These are phyloP conservation scores for Blastomyces silverae DNA, from an alignment of 2,329 filamentous ascomycete species.

Conservation along the genomic window DNA sequence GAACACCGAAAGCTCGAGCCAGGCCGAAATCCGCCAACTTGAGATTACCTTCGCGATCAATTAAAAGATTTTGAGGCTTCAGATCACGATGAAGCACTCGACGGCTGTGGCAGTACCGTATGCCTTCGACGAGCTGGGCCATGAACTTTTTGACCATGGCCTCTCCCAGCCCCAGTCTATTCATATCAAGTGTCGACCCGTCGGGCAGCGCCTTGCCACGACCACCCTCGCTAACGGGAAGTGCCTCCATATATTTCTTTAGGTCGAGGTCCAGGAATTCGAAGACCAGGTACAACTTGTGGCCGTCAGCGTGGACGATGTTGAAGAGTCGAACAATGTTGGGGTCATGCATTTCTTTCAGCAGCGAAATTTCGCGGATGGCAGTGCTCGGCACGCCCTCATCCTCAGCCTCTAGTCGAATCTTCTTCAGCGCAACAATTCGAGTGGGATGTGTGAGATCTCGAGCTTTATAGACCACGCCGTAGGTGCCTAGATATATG, in stretches of 20 bases:
- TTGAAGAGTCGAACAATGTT: conserved; percentile 85
- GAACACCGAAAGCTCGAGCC: conserved; percentile 85
- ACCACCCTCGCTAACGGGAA: conserved; percentile 76
- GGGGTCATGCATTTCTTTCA: conserved; percentile 90
- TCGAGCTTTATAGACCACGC: conserved; percentile 89
- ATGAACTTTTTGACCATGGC: conserved; percentile 90
- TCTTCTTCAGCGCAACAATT: conserved; percentile 92
- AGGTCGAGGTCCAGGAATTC: conserved; percentile 87
- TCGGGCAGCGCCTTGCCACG: conserved; percentile 79
- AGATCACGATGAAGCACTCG: conserved; percentile 91
- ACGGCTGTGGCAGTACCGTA: conserved; percentile 83
- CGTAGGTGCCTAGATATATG: conserved; percentile 66
- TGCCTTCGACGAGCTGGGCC: conserved; percentile 75
- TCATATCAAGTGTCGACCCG: conserved; percentile 58
- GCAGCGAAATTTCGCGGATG: conserved; percentile 86
- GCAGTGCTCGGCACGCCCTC: conserved; percentile 88
- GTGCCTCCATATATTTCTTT: conserved; percentile 93
- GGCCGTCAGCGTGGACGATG: conserved; percentile 89
- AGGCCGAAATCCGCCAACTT: conserved; percentile 98
- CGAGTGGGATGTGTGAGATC: conserved; percentile 74
- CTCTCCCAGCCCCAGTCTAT: conserved; percentile 65
- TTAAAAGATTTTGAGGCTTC: conserved; percentile 97
- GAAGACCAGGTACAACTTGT: conserved; percentile 89
- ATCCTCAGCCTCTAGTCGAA: conserved; percentile 88
- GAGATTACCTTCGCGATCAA: conserved; percentile 85